Evolutionary conservation across 495 filamentous ascomycete species (phyloP).

Genomic region (Penicillium nucicola): DNA sequence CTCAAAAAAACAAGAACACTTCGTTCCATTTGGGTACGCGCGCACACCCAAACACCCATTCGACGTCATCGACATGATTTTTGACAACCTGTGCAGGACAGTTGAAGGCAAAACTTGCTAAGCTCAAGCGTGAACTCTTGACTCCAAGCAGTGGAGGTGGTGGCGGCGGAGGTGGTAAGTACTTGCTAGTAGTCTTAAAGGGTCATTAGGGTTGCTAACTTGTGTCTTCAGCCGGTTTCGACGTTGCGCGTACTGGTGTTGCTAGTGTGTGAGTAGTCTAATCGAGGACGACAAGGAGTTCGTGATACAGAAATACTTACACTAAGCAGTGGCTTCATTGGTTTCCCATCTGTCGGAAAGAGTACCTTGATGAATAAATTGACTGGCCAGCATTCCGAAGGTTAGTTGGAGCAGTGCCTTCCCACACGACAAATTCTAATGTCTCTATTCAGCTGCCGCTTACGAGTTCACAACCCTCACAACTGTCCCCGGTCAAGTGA

Average conservation of each 20-base stretch:
- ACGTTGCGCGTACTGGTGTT: slow-evolving; percentile 96
- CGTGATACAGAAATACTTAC: slow-evolving; percentile 5
- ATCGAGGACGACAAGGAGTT: not conserved
- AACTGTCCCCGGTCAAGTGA: slow-evolving; percentile 92
- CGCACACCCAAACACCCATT: not conserved
- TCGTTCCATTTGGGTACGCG: slow-evolving; percentile 70
- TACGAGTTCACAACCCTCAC: slow-evolving; percentile 99
- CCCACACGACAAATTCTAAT: slow-evolving; percentile 13
- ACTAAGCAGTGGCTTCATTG: slow-evolving; percentile 50
- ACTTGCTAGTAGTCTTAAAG: not conserved
- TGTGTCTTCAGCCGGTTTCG: slow-evolving; percentile 70
- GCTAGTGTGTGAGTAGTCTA: slow-evolving; percentile 76
- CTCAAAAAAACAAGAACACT: slow-evolving; percentile 98
- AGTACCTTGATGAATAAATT: slow-evolving; percentile 93
- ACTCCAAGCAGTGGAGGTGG: slow-evolving; percentile 76
- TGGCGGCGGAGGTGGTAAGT: slow-evolving; percentile 69
- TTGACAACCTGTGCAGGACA: slow-evolving; percentile 59
- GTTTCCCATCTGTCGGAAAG: slow-evolving; percentile 96
- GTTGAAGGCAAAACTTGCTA: slow-evolving; percentile 97
- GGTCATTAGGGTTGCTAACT: slow-evolving; percentile 21
- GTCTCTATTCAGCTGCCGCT: slow-evolving; percentile 61
- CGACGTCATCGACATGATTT: not conserved
- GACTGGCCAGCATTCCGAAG: slow-evolving; percentile 95
- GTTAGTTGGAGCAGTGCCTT: slow-evolving; percentile 27
- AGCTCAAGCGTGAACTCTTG: slow-evolving; percentile 92